Evolutionary conservation across 139 green algal genomes (phyloP).

Genomic region (Eudorina sp.): DNA sequence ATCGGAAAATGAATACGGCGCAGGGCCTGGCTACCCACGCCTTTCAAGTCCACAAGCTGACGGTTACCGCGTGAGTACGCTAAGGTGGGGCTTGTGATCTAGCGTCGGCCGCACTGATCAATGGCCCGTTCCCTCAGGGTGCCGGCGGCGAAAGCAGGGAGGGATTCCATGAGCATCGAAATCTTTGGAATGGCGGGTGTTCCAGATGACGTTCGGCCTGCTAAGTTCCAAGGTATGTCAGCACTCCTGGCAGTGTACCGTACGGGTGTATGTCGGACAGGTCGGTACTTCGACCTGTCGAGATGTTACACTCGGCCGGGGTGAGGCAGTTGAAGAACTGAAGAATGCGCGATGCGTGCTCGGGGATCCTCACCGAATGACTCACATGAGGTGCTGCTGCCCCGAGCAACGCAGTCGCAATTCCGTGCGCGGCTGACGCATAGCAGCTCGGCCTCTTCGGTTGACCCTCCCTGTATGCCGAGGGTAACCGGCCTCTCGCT

Average conservation of each 20-base stretch:
- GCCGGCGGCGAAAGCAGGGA: slow-evolving; percentile 77
- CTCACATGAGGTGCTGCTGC: too few relatives aligned
- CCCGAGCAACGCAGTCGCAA: too few relatives aligned
- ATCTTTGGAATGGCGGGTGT: slow-evolving; percentile 95
- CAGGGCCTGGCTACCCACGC: slow-evolving; percentile 89
- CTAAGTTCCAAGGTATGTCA: slow-evolving; percentile 38
- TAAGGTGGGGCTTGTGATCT: background rate
- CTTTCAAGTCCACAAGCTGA: slow-evolving; percentile 91
- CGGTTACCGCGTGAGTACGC: slow-evolving; percentile 70
- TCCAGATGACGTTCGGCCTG: slow-evolving; percentile 74
- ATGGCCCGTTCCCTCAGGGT: slow-evolving; percentile 60
- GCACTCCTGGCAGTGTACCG: background rate
- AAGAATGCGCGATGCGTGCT: too few relatives aligned
- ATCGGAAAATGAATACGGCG: slow-evolving; percentile 85
- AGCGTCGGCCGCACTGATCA: background rate
- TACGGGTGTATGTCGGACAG: too few relatives aligned
- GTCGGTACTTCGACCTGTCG: too few relatives aligned
- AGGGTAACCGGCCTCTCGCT: too few relatives aligned
- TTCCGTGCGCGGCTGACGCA: too few relatives aligned
- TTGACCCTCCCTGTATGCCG: too few relatives aligned
- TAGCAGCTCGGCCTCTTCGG: too few relatives aligned
- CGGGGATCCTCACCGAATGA: too few relatives aligned
- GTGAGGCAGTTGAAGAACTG: too few relatives aligned
- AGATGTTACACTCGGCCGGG: too few relatives aligned
- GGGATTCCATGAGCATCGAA: slow-evolving; percentile 86